phyloP scores from a whole-genome alignment of 2,329 filamentous ascomycete genomes.

The Immersiporthe knoxdaviesiana region DNA sequence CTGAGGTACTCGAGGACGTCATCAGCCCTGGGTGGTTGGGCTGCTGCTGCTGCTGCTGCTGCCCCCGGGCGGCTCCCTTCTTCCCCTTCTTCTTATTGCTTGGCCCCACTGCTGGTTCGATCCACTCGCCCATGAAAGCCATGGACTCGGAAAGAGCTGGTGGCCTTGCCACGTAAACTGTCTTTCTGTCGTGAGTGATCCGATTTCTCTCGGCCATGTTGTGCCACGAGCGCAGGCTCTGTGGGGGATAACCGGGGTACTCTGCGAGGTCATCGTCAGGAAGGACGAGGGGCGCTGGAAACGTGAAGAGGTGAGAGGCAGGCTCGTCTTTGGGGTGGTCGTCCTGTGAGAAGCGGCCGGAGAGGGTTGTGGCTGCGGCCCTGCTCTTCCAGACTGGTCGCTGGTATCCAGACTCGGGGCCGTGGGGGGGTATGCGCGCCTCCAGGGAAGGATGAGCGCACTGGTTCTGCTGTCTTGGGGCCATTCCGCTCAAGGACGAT shows the following conservation, averaged over 20 bases:
- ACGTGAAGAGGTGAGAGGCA: constrained; percentile 40
- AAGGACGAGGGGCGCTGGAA: constrained; percentile 62
- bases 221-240: constrained; percentile 58
- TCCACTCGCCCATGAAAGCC: constrained; percentile 49
- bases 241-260: constrained; percentile 54
- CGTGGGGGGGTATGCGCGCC: constrained; percentile 38
- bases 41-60: constrained; percentile 34
- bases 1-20: constrained; percentile 44
- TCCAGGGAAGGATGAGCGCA: constrained; percentile 30
- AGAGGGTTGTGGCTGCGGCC: constrained; percentile 37
- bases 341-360: constrained; percentile 34
- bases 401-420: constrained; percentile 37
- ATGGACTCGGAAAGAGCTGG: constrained; percentile 46
- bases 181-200: constrained; percentile 48
- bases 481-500: background rate
- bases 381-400: constrained; percentile 35
- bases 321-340: constrained; percentile 26
- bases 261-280: constrained; percentile 61
- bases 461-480: constrained; percentile 1
- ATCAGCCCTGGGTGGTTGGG: constrained; percentile 33
- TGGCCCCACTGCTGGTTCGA: constrained; percentile 42
- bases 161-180: constrained; percentile 56
- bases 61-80: constrained; percentile 50
- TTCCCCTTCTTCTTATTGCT: constrained; percentile 41
- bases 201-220: constrained; percentile 51